phyloP scores from a whole-genome alignment of 352 stramenopile species.

The Phytophthora foliorum region DNA sequence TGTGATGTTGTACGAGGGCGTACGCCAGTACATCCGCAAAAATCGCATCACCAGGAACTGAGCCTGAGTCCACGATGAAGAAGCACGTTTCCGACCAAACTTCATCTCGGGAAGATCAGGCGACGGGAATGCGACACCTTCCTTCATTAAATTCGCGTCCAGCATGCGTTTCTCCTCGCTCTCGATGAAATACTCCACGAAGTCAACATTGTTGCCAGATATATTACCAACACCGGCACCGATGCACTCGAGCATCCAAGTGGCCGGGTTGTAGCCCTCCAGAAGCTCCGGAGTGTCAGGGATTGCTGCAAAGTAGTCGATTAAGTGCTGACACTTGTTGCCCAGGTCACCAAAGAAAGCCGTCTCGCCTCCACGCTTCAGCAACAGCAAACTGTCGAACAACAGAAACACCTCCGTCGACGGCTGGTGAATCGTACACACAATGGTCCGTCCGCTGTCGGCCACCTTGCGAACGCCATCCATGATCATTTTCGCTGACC shows the following conservation, averaged over 20 bases:
- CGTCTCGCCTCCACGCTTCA: conserved; percentile 83
- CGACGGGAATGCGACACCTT: conserved; percentile 43
- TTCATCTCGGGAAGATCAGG: conserved; percentile 39
- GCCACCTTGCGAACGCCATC: conserved; percentile 89
- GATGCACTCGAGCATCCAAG: conserved; percentile 55
- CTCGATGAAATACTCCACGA: conserved; percentile 38
- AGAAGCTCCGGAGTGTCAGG: conserved; percentile 53
- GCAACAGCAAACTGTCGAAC: conserved; percentile 83
- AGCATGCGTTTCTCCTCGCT: conserved; percentile 41
- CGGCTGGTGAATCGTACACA: conserved; percentile 85
- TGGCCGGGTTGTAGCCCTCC: conserved; percentile 57
- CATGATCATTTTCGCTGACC: conserved; percentile 86
- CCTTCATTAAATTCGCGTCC: conserved; percentile 41
- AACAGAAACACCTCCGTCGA: conserved; percentile 40
- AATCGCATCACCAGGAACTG: conserved; percentile 43
- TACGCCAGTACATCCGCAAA: conserved; percentile 86
- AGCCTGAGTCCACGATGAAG: conserved; percentile 32
- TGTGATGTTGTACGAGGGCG: conserved; percentile 83
- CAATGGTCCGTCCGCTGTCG: conserved; percentile 71
- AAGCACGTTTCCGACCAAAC: conserved; percentile 49
- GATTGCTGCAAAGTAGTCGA: conserved; percentile 72
- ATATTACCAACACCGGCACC: conserved; percentile 45
- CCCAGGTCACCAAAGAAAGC: conserved; percentile 87
- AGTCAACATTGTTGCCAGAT: conserved; percentile 28
- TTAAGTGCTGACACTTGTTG: conserved; percentile 47